Base-by-base conservation (phyloP, 139 green algal genomes). In the Tetraselmis chui region DNA sequence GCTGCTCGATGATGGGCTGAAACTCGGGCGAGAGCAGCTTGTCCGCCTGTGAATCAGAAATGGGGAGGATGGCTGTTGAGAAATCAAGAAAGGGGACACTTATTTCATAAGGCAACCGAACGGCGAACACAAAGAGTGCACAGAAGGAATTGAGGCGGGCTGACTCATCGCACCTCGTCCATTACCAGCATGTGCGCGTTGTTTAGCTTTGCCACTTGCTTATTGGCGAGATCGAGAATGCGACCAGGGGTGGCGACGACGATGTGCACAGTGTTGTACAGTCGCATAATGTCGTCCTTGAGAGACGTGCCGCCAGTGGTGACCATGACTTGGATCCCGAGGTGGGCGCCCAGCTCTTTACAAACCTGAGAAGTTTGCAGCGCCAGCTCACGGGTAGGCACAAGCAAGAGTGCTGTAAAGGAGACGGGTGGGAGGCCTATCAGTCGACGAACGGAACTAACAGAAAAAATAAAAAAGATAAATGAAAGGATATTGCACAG, bases 281-380 rank as follows among this genome's bases (percentile, higher is more conserved):
- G 90, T 1, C 97, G 93, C 92, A 99, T 96, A 89, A 99, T 99
- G 91, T 99, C 97, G 85, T 99, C 97, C 76, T 97, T 95, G 1
- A 99, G 91, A 76, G 82, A 92, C 28, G 97, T 99, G 32, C 97
- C 97, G 11, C 97, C 97, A 0, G 97, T 99, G 11, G 96, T 98
- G 0, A 98, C 95, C 94, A 99, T 98, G 29, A 98, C 91, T 80
- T 97, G 87, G 1, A 87, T 74, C 32, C 85, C 84, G 79, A 98
- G 88, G 87, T 99, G 95, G 92, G 98, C 98, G 81, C 94, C 95
- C 45, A 99, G 92, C 91, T 99, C 97, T 86, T 98, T 98, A 89
- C 89, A 94, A 0, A 98, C 95, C 80, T 98, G 96, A 25, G 92
- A 93, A 11, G 97, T 99, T 85, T 99, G 97, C 22, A 99, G 90